Conservation (phyloP, 306 rosid species). For the Parietaria judaica region DNA sequence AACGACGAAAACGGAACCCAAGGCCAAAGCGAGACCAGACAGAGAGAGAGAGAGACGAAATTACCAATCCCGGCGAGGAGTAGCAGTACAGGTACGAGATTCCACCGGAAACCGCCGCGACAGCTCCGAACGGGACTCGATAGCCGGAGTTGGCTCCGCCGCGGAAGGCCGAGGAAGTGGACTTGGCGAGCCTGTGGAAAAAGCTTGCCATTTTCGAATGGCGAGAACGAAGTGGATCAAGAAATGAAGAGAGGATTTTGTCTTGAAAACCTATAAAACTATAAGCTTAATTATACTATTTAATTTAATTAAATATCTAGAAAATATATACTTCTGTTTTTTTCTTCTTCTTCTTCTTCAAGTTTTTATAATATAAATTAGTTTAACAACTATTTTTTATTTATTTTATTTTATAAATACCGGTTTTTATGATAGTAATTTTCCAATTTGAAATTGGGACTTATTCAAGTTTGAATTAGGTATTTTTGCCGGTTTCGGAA, state of each 20-base stretch:
- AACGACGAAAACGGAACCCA: conserved; percentile 8
- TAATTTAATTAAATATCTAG: too few relatives aligned
- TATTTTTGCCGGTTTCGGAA: too few relatives aligned
- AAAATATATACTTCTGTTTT: too few relatives aligned
- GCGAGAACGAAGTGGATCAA: not conserved
- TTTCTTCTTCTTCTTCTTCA: too few relatives aligned
- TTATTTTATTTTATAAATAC: too few relatives aligned
- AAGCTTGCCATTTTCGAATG: conserved; percentile 57
- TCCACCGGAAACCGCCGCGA: conserved; percentile 84
- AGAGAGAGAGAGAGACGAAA: conserved; percentile 1
- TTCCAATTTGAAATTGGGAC: too few relatives aligned
- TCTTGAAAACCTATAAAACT: too few relatives aligned
- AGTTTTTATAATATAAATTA: too few relatives aligned
- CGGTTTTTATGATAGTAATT: too few relatives aligned
- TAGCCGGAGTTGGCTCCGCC: conserved; percentile 44
- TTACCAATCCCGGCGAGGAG: conserved; percentile 60
- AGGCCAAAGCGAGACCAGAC: not conserved
- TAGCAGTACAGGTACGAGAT: conserved; percentile 52
- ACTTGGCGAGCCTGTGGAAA: conserved; percentile 48
- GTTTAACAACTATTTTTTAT: too few relatives aligned
- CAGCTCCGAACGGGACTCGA: conserved; percentile 53
- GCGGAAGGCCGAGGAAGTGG: conserved; percentile 44
- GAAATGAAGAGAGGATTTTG: not conserved
- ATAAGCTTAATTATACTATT: too few relatives aligned
- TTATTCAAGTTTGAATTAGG: too few relatives aligned